These are phyloP conservation scores for Backusella mclennaniae DNA, from an alignment of 192 early-diverging fungal genomes.

Conservation along the genomic window DNA sequence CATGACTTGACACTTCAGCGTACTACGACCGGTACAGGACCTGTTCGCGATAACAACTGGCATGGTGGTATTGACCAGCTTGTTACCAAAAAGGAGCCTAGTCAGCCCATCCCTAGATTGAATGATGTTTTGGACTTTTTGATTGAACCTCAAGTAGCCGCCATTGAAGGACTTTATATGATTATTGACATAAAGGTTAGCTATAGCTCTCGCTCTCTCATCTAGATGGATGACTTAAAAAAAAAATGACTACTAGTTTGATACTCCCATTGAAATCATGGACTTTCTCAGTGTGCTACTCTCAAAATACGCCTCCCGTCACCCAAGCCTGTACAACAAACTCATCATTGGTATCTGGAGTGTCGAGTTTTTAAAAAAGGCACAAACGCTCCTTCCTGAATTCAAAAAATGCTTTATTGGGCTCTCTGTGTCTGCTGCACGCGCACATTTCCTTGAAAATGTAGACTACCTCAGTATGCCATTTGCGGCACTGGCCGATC, in stretches of 20 bases:
- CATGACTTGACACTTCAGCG: slow-evolving; percentile 53
- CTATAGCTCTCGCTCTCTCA: neutral
- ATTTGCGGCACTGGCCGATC: slow-evolving; percentile 36
- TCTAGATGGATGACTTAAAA: too few species aligned
- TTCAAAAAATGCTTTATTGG: slow-evolving; percentile 53
- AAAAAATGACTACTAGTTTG: slow-evolving; percentile 22
- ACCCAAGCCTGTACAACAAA: slow-evolving; percentile 21
- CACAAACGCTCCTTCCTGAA: slow-evolving; percentile 38
- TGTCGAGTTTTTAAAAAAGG: slow-evolving; percentile 46
- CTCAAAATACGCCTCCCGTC: neutral
- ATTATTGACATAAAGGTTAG: slow-evolving; percentile 57
- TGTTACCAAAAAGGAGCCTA: slow-evolving; percentile 41
- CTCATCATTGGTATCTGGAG: slow-evolving; percentile 57
- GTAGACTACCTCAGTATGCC: slow-evolving; percentile 46
- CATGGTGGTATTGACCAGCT: slow-evolving; percentile 50
- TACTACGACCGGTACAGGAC: slow-evolving; percentile 48
- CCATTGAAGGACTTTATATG: slow-evolving; percentile 42
- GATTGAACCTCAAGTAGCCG: slow-evolving; percentile 32
- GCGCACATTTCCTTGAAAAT: slow-evolving; percentile 34
- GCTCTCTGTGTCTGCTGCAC: slow-evolving; percentile 41
- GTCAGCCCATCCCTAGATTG: slow-evolving; percentile 47
- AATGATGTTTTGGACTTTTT: slow-evolving; percentile 48
- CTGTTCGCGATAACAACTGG: slow-evolving; percentile 40
- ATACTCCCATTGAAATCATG: slow-evolving; percentile 36
- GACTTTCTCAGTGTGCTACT: slow-evolving; percentile 27